Evolutionary conservation across 306 rosid genomes (phyloP).

Genomic region (Carpinus fangiana): DNA sequence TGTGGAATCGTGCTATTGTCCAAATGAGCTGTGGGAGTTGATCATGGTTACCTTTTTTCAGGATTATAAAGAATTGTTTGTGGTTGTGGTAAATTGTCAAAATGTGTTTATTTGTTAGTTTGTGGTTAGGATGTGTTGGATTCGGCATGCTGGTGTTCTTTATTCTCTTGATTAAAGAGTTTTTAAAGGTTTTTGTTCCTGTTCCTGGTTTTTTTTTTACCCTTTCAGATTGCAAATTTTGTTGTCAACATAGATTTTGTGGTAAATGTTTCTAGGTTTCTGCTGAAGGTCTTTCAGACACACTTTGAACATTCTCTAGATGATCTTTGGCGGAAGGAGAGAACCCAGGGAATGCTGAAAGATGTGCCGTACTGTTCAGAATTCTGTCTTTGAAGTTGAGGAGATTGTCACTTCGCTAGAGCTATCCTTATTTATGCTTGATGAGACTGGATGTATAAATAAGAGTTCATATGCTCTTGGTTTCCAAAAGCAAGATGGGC

Average conservation of each 20-base stretch:
- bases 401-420: slow-evolving; percentile 38
- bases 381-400: slow-evolving; percentile 31
- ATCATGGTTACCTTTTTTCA: neutral
- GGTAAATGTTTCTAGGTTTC: slow-evolving; percentile 20
- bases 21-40: neutral
- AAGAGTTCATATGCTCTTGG: slow-evolving; percentile 26
- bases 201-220: neutral
- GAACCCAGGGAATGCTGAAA: slow-evolving; percentile 64
- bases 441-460: slow-evolving; percentile 22
- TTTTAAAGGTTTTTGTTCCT: neutral
- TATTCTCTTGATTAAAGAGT: neutral
- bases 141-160: neutral
- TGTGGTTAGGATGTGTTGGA: neutral
- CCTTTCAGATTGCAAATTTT: slow-evolving; percentile 30
- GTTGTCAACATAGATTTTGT: neutral
- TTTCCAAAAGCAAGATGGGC: slow-evolving; percentile 46
- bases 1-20: neutral
- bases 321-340: slow-evolving; percentile 21
- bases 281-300: slow-evolving; percentile 25
- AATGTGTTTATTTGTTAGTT: neutral
- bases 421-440: slow-evolving; percentile 32
- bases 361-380: slow-evolving; percentile 46
- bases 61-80: neutral
- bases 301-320: slow-evolving; percentile 18
- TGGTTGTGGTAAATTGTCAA: neutral